Base-by-base conservation (phyloP, 1,284 basidiomycete species). In the Ganoderma multipileum region DNA sequence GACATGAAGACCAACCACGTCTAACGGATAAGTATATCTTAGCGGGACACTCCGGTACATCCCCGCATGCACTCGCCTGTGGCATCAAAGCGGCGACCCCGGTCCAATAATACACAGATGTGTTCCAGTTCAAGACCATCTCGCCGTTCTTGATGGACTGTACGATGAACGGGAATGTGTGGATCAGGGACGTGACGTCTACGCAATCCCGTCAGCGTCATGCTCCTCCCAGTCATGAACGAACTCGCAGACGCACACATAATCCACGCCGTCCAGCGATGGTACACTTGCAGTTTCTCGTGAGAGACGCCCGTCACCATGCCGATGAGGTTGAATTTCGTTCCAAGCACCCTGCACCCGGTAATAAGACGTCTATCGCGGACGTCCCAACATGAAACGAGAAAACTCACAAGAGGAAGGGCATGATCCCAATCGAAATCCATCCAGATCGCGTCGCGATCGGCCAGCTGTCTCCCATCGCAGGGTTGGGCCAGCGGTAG, bases 251-350 rank as follows among this genome's bases (percentile, higher is more conserved):
- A 72, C 79, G 11, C 70, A 81, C 80, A 80, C 79, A 81, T 81
- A 44, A 81, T 66, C 66, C 79, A 72, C 6, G 80, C 79, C 0
- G 81, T 71, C 79, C 83, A 83, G 44, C 82, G 81, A 68, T 85
- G 83, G 71, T 80, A 82, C 9, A 84, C 81, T 68, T 84, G 83
- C 1, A 85, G 79, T 72, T 82, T 82, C 72, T 84, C 83, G 71
- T 84, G 83, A n/a, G 82, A 82, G 14, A 79, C 78, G 26, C 82
- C 81, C 6, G 82, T 82, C 30, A 84, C 66, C 57, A 83, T 70
- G 3, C 76, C 77, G 54, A 85, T 74, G 55, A 79, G 71, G 73
- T 84, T 84, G 64, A 81, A 75, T 65, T 85, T 85, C n/a, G 79
- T 79, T 2, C 80, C 81, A 70, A 84, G 81, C 1, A 77, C 79